Percentiles rank a stretch among this genome's conserved stretches.
phyloP scores from a whole-genome alignment of 208 protist species.

The Wallacemonas sp. region DNA sequence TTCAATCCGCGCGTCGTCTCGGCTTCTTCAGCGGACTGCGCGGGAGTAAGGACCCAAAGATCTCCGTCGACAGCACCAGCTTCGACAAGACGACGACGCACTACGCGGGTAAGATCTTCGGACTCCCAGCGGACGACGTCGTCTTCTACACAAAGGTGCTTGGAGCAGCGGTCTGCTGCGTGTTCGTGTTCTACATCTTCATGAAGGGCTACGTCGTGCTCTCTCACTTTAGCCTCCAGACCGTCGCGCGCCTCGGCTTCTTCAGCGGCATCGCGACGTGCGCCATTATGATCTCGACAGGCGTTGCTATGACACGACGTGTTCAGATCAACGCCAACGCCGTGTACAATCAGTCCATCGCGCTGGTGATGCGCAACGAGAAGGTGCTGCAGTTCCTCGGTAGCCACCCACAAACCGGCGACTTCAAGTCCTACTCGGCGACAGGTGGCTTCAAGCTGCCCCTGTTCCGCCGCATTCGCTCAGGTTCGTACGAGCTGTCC shows the following conservation, averaged over 20 bases:
- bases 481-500: constrained; percentile 79
- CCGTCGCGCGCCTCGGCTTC: constrained; percentile 83
- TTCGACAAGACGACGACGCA: constrained; percentile 75
- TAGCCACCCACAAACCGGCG: constrained; percentile 76
- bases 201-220: constrained; percentile 80
- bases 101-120: constrained; percentile 81
- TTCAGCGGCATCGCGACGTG: constrained; percentile 76
- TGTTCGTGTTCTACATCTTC: constrained; percentile 65
- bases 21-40: constrained; percentile 44
- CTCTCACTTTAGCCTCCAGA: constrained; percentile 72
- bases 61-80: constrained; percentile 66
- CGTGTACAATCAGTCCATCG: constrained; percentile 91
- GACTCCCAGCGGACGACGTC: constrained; percentile 73
- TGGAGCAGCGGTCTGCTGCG: constrained; percentile 24
- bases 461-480: constrained; percentile 80
- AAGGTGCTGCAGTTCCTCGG: constrained; percentile 81
- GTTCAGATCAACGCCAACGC: constrained; percentile 78
- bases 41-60: constrained; percentile 26
- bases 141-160: constrained; percentile 83
- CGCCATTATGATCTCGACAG: constrained; percentile 57
- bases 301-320: constrained; percentile 54
- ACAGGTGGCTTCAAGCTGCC: constrained; percentile 83
- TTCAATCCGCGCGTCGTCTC: constrained; percentile 21
- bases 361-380: constrained; percentile 81
- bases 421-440: constrained; percentile 80